Percentiles rank a stretch among this genome's conserved stretches.
phyloP scores from a whole-genome alignment of 164 flowering plant genomes.

The Vitis labrusca region DNA sequence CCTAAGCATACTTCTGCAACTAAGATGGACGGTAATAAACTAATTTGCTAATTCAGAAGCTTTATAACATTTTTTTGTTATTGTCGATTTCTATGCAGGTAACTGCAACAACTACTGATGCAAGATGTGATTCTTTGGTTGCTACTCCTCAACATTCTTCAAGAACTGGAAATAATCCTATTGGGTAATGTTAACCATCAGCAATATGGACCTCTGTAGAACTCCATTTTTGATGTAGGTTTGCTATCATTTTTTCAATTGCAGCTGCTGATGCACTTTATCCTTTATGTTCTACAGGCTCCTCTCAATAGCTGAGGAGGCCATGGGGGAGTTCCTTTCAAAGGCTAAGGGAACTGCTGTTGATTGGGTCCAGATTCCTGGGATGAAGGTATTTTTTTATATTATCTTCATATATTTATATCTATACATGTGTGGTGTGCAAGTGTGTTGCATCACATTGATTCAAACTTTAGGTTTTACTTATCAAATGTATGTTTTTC shows the following conservation, averaged over 20 bases:
- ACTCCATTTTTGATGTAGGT: background rate
- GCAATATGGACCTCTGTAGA: too few species aligned
- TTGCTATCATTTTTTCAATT: background rate
- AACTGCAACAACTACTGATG: constrained; percentile 51
- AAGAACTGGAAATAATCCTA: constrained; percentile 72
- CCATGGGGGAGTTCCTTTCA: constrained; percentile 84
- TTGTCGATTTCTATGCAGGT: constrained; percentile 27
- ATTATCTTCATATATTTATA: background rate
- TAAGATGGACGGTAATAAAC: too few species aligned
- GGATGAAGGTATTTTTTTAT: constrained; percentile 66
- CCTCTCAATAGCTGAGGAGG: constrained; percentile 79
- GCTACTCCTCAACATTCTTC: constrained; percentile 68
- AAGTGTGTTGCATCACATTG: too few species aligned
- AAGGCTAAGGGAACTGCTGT: constrained; percentile 95
- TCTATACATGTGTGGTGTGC: background rate
- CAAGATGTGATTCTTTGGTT: constrained; percentile 72
- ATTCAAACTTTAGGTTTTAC: too few species aligned
- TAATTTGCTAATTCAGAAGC: too few species aligned
- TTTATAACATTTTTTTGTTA: background rate
- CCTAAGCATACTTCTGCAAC: too few species aligned
- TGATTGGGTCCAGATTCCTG: constrained; percentile 95
- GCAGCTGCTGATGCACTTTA: too few species aligned
- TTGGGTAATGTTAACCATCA: constrained; percentile 46
- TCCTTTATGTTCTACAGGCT: constrained; percentile 44
- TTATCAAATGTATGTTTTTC: background rate